phyloP scores from a whole-genome alignment of 176 grass and related monocot genomes.

The Aegilops bicornis region DNA sequence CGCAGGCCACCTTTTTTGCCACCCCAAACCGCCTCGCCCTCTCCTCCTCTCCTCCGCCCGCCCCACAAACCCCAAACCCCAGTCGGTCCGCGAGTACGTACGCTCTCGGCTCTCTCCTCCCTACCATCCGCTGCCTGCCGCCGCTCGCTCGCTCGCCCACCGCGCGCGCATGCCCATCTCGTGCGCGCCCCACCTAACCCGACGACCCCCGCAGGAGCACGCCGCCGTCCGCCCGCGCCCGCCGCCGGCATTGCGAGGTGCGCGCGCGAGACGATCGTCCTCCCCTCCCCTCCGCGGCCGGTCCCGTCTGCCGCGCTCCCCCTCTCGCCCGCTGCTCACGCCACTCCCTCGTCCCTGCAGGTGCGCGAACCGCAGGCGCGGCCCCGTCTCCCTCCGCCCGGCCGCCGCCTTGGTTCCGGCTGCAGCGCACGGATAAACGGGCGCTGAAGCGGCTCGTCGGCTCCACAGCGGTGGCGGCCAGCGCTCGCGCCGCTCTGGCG shows the following conservation, averaged over 20 bases:
- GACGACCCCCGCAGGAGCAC: constrained; percentile 2
- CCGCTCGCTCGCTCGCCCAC: background rate
- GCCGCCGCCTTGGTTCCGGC: background rate
- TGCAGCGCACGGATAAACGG: background rate
- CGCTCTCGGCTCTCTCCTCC: background rate
- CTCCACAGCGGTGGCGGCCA: too few species aligned
- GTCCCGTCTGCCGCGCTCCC: background rate
- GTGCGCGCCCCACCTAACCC: constrained; percentile 5
- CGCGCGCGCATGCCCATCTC: constrained; percentile 29
- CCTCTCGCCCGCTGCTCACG: background rate
- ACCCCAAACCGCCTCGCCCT: background rate
- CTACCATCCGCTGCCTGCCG: background rate
- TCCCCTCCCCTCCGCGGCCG: background rate
- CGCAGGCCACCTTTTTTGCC: background rate
- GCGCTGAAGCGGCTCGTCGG: background rate
- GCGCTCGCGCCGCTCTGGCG: too few species aligned
- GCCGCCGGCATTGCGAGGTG: background rate
- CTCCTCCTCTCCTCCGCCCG: too few species aligned
- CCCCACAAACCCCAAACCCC: background rate
- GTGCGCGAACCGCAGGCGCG: background rate
- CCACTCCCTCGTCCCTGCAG: background rate
- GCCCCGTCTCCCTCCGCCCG: background rate
- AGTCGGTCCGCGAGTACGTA: background rate
- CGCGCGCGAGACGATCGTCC: background rate
- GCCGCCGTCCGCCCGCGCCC: background rate